Conservation (phyloP, 192 early-diverging fungal species). For the Glomus cerebriforme region DNA sequence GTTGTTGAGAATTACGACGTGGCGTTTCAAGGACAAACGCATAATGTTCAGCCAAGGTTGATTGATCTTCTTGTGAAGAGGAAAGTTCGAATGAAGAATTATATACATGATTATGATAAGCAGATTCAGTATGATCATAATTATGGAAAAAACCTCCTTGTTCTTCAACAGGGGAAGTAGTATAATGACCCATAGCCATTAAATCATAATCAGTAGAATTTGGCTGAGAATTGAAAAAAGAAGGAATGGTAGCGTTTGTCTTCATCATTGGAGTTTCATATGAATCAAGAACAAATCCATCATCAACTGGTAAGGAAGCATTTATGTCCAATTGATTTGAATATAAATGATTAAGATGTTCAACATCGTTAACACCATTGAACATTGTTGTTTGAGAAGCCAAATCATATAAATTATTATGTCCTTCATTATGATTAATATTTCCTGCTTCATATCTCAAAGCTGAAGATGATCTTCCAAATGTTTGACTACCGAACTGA, state of each 20-base stretch:
- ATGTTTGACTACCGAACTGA: constrained; percentile 17
- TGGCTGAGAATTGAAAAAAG: background rate
- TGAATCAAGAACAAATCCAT: constrained; percentile 31
- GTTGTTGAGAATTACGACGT: constrained; percentile 28
- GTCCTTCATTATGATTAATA: background rate
- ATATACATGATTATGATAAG: background rate
- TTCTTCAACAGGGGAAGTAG: constrained; percentile 8
- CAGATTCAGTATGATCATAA: constrained; percentile 11
- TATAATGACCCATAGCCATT: constrained; percentile 30
- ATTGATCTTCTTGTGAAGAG: background rate
- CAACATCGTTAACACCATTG: constrained; percentile 13
- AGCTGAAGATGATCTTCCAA: constrained; percentile 23
- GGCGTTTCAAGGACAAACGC: constrained; percentile 22
- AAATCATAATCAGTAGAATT: constrained; percentile 28
- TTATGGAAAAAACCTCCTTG: background rate
- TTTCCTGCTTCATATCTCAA: constrained; percentile 30
- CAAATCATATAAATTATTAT: background rate
- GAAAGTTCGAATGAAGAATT: constrained; percentile 20
- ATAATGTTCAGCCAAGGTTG: constrained; percentile 5
- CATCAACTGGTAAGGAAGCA: constrained; percentile 28
- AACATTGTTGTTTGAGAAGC: constrained; percentile 10
- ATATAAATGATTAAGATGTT: constrained; percentile 25
- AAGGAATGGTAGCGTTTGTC: background rate
- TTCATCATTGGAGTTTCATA: constrained; percentile 13
- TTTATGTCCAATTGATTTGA: constrained; percentile 24